Base-by-base conservation (phyloP, 192 early-diverging fungal genomes). In the Coemansia sp. region DNA sequence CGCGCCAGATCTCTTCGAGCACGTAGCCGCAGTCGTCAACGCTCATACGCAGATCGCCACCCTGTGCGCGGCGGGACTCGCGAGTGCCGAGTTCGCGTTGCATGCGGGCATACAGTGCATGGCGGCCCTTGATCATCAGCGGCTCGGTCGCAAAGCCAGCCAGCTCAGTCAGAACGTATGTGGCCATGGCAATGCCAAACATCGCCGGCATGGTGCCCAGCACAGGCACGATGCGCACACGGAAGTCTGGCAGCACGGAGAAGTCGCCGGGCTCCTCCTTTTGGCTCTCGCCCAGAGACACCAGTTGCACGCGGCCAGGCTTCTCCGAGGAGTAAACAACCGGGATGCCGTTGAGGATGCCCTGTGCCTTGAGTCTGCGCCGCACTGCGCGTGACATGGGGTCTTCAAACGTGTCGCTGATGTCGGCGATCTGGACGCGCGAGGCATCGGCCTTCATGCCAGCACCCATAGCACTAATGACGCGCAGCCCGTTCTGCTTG, bases 371-470 rank as follows among this genome's bases (percentile, higher is more conserved):
- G 39, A 98, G 78, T 20, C 79, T 78, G 30, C 83, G 73, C 9
- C 96, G 78, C 9, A 95, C 94, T 0, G 88, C 79, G 30, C 93
- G 82, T 22, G 95, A 91, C 49, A 97, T 79, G 0, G 93, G 92
- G 67, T 97, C 94, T 81, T 97, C 94, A 59, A 86, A 87, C 0
- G 95, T 97, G 32, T 93, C 86, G 48, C 86, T 83, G 45, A 98
- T 95, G 64, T 98, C 96, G 25, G 92, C 89, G 56, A 98, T 90
- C 70, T 96, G 96, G 35, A 98, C 86, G 11, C 90, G 83, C 23
- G 93, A 92, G n/a, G 94, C 89, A 65, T 98, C 93, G 1, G 91
- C 81, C 64, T 98, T 98, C 34, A 91, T 92, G n/a, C 96, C 94
- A 3, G 94, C 89, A 2, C 94, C 96, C 93, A 96, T 98, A 14